Conservation (phyloP, 1,284 basidiomycete genomes). For the Naganishia liquefaciens region DNA sequence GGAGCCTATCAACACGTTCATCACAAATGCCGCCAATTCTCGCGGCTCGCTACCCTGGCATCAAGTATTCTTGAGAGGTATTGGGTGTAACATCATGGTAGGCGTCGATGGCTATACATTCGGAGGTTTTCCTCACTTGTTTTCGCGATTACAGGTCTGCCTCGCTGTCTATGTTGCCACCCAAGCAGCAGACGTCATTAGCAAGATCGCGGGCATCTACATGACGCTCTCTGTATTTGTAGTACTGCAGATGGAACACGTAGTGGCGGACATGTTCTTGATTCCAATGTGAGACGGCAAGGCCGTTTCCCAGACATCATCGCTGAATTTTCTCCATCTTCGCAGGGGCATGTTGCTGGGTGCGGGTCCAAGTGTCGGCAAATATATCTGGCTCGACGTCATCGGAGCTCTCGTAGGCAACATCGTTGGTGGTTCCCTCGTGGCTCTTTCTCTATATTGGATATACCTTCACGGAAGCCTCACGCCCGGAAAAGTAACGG, state of each 20-base stretch:
- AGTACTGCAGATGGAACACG: slow-evolving; percentile 42
- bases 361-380: slow-evolving; percentile 24
- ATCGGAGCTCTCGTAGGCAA: slow-evolving; percentile 29
- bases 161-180: slow-evolving; percentile 27
- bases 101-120: slow-evolving; percentile 6
- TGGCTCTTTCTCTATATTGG: slow-evolving; percentile 27
- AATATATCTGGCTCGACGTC: slow-evolving; percentile 32
- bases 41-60: slow-evolving; percentile 31
- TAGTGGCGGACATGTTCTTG: slow-evolving; percentile 45
- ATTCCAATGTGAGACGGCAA: slow-evolving; percentile 36
- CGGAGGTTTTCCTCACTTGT: no score
- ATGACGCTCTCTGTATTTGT: slow-evolving; percentile 46
- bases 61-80: slow-evolving; percentile 43
- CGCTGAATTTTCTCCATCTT: neutral
- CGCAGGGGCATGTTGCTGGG: slow-evolving; percentile 40
- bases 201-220: slow-evolving; percentile 33
- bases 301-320: neutral
- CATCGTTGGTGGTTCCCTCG: slow-evolving; percentile 23
- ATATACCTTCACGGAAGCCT: slow-evolving; percentile 24
- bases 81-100: slow-evolving; percentile 47
- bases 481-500: slow-evolving; percentile 26
- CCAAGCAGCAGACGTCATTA: slow-evolving; percentile 22
- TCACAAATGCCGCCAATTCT: slow-evolving; percentile 27
- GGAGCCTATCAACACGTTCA: slow-evolving; percentile 24
- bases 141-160: slow-evolving; percentile 25